Percentiles rank a stretch among this genome's conserved stretches.
Conservation (phyloP, 1,139 yeast species). For the Spathaspora sp. region DNA sequence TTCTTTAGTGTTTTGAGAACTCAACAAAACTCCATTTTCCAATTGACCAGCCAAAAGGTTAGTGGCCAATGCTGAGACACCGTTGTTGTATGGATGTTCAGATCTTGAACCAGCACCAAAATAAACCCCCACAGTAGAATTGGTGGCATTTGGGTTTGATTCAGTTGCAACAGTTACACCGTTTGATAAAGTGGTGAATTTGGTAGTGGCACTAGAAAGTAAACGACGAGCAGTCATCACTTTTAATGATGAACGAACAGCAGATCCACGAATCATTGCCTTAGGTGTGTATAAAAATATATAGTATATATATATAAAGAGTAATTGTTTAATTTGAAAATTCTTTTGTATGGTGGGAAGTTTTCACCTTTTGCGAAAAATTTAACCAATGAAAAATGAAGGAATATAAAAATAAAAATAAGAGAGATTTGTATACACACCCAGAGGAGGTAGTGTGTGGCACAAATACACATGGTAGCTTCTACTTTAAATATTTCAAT, state of each 20-base stretch:
- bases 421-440: neutral
- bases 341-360: conserved; percentile 1
- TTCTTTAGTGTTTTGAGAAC: conserved; percentile 50
- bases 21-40: conserved; percentile 46
- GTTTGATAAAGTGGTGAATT: conserved; percentile 68
- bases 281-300: neutral
- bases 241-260: conserved; percentile 32
- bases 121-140: conserved; percentile 67
- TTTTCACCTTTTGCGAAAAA: neutral
- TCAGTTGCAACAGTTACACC: conserved; percentile 76
- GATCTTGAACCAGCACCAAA: conserved; percentile 76
- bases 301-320: neutral
- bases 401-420: conserved; percentile 2
- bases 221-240: conserved; percentile 49
- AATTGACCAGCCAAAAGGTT: conserved; percentile 44
- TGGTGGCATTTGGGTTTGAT: conserved; percentile 52
- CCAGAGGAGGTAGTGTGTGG: neutral
- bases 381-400: conserved; percentile 5
- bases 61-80: conserved; percentile 68
- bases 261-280: conserved; percentile 39
- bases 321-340: neutral
- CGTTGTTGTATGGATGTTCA: conserved; percentile 78
- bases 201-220: conserved; percentile 61
- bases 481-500: conserved; percentile 5
- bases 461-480: neutral